These are phyloP conservation scores for Chaetomium cochliodes DNA, from an alignment of 495 filamentous ascomycete genomes.

Conservation along the genomic window DNA sequence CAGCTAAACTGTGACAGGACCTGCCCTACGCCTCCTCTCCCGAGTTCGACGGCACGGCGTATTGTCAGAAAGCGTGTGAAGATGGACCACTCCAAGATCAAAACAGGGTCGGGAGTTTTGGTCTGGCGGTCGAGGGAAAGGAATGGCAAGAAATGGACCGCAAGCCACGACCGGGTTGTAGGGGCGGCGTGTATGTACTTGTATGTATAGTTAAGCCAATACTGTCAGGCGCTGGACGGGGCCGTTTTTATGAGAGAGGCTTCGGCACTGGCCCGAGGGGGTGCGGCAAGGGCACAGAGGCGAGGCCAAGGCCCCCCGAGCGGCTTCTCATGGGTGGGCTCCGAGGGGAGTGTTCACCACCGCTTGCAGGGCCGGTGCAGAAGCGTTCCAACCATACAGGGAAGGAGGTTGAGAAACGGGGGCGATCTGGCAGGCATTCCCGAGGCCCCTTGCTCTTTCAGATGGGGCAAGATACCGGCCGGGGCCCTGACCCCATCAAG, in stretches of 20 bases:
- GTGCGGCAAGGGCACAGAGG: slow-evolving; percentile 39
- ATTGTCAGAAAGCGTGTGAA: background rate
- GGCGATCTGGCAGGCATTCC: slow-evolving; percentile 45
- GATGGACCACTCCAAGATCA: background rate
- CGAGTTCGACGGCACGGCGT: background rate
- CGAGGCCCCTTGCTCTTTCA: slow-evolving; percentile 32
- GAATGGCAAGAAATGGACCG: slow-evolving; percentile 40
- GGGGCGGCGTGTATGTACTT: slow-evolving; percentile 46
- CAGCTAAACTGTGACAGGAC: slow-evolving; percentile 1
- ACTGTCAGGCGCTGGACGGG: slow-evolving; percentile 45
- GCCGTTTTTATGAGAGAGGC: slow-evolving; percentile 50
- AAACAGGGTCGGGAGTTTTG: background rate
- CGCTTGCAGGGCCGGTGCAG: slow-evolving; percentile 45
- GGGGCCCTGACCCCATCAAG: slow-evolving; percentile 20
- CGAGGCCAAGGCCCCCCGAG: slow-evolving; percentile 46
- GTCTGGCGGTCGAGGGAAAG: slow-evolving; percentile 21
- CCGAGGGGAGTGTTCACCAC: slow-evolving; percentile 42
- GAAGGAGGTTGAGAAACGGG: slow-evolving; percentile 53
- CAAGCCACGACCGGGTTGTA: slow-evolving; percentile 44
- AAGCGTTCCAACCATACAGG: slow-evolving; percentile 53
- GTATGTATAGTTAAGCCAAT: slow-evolving; percentile 48
- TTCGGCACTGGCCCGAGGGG: slow-evolving; percentile 49
- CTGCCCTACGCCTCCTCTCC: slow-evolving; percentile 12
- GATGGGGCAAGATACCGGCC: slow-evolving; percentile 33
- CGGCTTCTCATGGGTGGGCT: slow-evolving; percentile 43